A percentile compares a stretch with the other conserved stretches of the same genome.
Conservation (phyloP, 1,284 basidiomycete genomes). For the Meripilus lineatus region DNA sequence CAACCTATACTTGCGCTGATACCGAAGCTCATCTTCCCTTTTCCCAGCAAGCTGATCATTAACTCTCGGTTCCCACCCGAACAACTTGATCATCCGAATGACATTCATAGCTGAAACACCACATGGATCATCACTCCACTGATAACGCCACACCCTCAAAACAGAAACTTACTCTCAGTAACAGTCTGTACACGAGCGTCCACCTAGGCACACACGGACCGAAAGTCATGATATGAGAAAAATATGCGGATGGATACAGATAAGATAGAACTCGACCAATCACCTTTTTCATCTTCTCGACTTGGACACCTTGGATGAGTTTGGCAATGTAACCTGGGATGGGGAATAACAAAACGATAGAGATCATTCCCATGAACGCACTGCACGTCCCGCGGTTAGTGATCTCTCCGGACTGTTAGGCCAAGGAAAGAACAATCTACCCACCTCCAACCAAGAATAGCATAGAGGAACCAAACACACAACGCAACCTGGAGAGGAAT, state of each 20-base stretch:
- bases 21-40: constrained; percentile 51
- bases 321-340: constrained; percentile 36
- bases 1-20: constrained; percentile 38
- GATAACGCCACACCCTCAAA: constrained; percentile 10
- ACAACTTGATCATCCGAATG: constrained; percentile 3
- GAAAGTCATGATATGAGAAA: too few species aligned
- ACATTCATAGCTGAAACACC: constrained; percentile 9
- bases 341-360: constrained; percentile 49
- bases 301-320: constrained; percentile 24
- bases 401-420: not conserved
- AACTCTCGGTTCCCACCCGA: constrained; percentile 27
- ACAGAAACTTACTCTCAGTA: constrained; percentile 37
- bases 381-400: constrained; percentile 25
- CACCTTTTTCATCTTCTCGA: constrained; percentile 22
- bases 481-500: constrained; percentile 33
- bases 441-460: constrained; percentile 40
- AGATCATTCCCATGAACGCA: constrained; percentile 46
- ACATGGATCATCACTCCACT: too few species aligned
- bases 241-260: constrained; percentile 18
- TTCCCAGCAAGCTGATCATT: constrained; percentile 40
- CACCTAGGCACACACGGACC: constrained; percentile 30
- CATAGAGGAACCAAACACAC: constrained; percentile 35
- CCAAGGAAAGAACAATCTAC: not conserved
- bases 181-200: constrained; percentile 45
- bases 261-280: constrained; percentile 1